These are phyloP conservation scores for Sordariomycetes sp. DNA, from an alignment of 2,329 filamentous ascomycete genomes.

Conservation along the genomic window DNA sequence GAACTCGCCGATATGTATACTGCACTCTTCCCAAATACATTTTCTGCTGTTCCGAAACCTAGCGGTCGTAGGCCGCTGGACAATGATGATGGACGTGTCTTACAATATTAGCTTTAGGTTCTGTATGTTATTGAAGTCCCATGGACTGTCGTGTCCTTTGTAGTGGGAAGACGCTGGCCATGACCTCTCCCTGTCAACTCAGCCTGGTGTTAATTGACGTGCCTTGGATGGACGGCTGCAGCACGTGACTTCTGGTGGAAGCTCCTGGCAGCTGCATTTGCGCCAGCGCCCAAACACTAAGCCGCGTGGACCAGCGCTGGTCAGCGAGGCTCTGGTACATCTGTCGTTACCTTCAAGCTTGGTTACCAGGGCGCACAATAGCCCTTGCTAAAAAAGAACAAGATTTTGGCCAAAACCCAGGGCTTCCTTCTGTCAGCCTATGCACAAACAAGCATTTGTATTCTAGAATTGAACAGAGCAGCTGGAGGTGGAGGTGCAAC, in stretches of 20 bases:
- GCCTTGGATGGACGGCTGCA: background rate
- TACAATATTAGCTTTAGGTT: too few relatives aligned
- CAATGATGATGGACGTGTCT: too few relatives aligned
- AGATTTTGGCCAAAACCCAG: background rate
- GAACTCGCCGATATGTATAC: too few relatives aligned
- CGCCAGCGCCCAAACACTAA: background rate
- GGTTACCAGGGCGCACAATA: background rate
- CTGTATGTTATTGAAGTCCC: too few relatives aligned
- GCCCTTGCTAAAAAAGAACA: background rate
- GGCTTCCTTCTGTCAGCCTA: background rate
- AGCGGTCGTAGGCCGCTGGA: too few relatives aligned
- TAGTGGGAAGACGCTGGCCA: too few relatives aligned
- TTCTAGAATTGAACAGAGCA: background rate
- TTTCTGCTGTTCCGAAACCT: too few relatives aligned
- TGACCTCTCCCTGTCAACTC: too few relatives aligned
- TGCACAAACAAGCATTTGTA: background rate
- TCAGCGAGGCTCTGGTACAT: background rate
- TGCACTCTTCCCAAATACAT: too few relatives aligned
- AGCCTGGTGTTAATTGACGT: background rate
- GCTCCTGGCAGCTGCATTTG: background rate
- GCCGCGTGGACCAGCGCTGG: background rate
- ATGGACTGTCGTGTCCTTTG: too few relatives aligned
- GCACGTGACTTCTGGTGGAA: background rate
- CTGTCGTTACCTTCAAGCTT: background rate
- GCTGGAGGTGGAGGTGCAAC: background rate